Percentiles rank a stretch among this genome's conserved stretches.
Conservation (phyloP, 371 early-diverging fungal genomes). For the Apophysomyces trapeziformis region DNA sequence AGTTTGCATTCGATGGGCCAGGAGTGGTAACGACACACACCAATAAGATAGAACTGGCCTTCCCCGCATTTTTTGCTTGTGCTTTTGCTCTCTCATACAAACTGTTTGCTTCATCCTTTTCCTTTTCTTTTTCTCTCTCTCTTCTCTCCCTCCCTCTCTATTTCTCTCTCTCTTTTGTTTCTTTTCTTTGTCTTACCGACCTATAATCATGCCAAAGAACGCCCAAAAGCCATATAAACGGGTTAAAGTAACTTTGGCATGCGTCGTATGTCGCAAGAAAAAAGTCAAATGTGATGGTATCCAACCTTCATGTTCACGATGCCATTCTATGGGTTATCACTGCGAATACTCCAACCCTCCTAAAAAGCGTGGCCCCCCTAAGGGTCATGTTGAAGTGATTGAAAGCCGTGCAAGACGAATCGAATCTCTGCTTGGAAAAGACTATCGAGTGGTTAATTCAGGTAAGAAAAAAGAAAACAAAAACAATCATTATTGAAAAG, state of each 20-base stretch:
- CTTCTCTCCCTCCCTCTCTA: constrained; percentile 3
- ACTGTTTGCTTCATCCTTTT: neutral
- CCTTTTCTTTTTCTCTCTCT: constrained; percentile 12
- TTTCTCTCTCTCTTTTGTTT: constrained; percentile 6
- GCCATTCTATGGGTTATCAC: constrained; percentile 34
- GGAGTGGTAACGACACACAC: neutral
- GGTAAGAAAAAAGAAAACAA: neutral
- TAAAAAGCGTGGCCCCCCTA: constrained; percentile 72
- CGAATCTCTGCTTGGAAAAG: constrained; percentile 58
- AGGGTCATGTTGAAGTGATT: constrained; percentile 76
- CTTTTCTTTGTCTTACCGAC: neutral
- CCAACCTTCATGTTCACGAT: constrained; percentile 51
- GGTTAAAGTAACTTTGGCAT: constrained; percentile 54
- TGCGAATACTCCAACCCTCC: constrained; percentile 52
- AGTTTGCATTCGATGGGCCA: neutral
- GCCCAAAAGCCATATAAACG: constrained; percentile 26
- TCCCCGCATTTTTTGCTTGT: neutral
- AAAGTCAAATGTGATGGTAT: constrained; percentile 57
- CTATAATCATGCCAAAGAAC: neutral
- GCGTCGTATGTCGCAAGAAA: constrained; percentile 51
- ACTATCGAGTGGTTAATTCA: neutral
- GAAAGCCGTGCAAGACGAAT: constrained; percentile 71
- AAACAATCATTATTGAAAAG: no score
- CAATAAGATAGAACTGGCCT: neutral
- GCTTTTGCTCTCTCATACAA: neutral